Evolutionary conservation across 352 stramenopile genomes (phyloP), one percentile per base, ranked within the genome.

Genomic region (Blastocystis sp.): DNA sequence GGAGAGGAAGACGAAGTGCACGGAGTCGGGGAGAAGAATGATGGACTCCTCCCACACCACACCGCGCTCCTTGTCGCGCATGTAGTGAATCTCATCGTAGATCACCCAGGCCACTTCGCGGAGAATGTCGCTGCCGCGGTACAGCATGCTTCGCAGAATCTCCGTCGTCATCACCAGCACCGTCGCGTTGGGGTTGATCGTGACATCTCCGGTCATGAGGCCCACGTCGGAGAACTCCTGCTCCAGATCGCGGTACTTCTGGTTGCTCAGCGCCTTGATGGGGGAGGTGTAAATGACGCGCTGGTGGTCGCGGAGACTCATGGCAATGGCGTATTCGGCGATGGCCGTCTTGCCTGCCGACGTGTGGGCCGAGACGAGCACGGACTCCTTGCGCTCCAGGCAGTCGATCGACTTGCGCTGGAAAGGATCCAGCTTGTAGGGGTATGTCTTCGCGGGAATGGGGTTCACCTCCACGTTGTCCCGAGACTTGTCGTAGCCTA

Each of bases 31-130:
- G 43, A 99, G 90, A 59, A 99, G 89, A 80, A 99, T 98, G 90
- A 99, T 99, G 89, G 92, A 95, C 89, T 99, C 97, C 91, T 99
- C 96, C 95, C 96, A 98, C 4, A 98, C 95, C 11, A 98, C 96
- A 77, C 96, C 96, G 60, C 96, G 93, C 90, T 98, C 96, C 89
- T 96, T 98, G 92, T 99, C 96, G 61, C 96, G 91, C 95, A 99
- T 99, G 92, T 99, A 99, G 91, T 99, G 97, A 34, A 99, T 98
- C 92, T 99, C 97, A 91, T 99, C 97, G 90, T 98, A 99, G 90
- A 99, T 98, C 2, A 99, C 96, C 89, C 90, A 93, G 41, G 79
- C 90, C 41, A 99, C 95, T 90, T 98, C 96, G 60, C 96, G 93
- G 93, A 99, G 98, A 11, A 98, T 91, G 84, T 98, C 96, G 0